phyloP scores from a whole-genome alignment of 2,329 filamentous ascomycete species.

The Fusarium euwallaceae region DNA sequence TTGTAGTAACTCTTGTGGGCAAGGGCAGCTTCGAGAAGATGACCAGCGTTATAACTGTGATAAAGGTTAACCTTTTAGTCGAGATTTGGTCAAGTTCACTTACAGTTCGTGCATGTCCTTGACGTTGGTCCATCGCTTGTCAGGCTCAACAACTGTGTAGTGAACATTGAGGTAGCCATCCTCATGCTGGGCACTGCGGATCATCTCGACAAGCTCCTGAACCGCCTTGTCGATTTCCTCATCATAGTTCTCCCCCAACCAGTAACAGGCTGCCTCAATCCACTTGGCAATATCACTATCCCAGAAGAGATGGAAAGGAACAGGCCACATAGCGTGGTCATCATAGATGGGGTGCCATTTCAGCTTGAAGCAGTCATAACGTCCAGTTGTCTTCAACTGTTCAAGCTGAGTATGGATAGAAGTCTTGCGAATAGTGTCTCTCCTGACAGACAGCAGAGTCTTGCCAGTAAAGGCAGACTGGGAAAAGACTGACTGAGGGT shows the following conservation, averaged over 20 bases:
- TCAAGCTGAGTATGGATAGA: conserved; percentile 60
- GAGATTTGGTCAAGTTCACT: conserved; percentile 28
- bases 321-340: conserved; percentile 64
- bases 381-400: conserved; percentile 66
- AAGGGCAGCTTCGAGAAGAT: conserved; percentile 72
- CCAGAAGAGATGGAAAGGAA: conserved; percentile 72
- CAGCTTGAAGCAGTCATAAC: conserved; percentile 70
- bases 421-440: conserved; percentile 16
- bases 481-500: conserved; percentile 25
- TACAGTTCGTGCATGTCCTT: conserved; percentile 73
- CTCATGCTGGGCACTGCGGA: conserved; percentile 65
- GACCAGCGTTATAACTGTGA: conserved; percentile 68
- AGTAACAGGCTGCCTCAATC: conserved; percentile 73
- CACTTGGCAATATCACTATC: conserved; percentile 68
- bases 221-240: conserved; percentile 22
- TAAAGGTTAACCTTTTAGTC: neutral
- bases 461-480: conserved; percentile 16
- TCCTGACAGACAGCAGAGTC: conserved; percentile 6
- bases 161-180: conserved; percentile 75
- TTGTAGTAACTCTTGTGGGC: conserved; percentile 66
- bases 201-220: conserved; percentile 67
- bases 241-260: conserved; percentile 53
- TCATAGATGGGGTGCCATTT: conserved; percentile 68
- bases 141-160: conserved; percentile 70
- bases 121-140: conserved; percentile 68